Evolutionary conservation across 2,329 filamentous ascomycete species (phyloP).

Genomic region (Pseudogymnoascus sp.): DNA sequence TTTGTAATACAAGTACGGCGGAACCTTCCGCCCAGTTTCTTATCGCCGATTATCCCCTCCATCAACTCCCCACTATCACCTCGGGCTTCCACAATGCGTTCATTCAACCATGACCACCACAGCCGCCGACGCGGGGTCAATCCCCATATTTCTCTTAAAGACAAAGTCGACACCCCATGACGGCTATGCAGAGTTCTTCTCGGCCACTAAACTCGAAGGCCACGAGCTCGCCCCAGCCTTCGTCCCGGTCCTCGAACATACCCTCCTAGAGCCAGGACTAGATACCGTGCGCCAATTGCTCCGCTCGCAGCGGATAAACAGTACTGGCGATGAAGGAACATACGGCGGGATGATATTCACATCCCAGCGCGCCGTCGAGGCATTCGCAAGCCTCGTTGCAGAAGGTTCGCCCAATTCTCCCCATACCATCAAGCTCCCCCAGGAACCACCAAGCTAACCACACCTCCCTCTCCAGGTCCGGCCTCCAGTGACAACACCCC

Average conservation of each 20-base stretch:
- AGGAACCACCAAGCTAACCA: not conserved
- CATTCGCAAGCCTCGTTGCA: constrained; percentile 56
- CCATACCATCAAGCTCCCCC: not conserved
- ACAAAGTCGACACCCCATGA: constrained; percentile 66
- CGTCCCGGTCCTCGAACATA: constrained; percentile 69
- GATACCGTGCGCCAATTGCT: constrained; percentile 45
- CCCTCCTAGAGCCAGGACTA: constrained; percentile 53
- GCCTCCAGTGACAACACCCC: not conserved
- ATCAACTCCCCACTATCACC: not conserved
- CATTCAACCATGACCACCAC: constrained; percentile 14
- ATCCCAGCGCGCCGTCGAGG: constrained; percentile 75
- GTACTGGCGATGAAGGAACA: constrained; percentile 24
- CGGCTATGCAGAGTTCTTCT: constrained; percentile 63
- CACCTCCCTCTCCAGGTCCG: not conserved
- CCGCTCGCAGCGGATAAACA: constrained; percentile 33
- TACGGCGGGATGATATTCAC: constrained; percentile 81
- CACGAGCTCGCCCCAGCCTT: constrained; percentile 55
- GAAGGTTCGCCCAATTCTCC: constrained; percentile 27
- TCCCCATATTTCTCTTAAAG: constrained; percentile 66
- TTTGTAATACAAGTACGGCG: constrained; percentile 10
- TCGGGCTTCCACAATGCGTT: not conserved
- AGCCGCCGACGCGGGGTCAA: constrained; percentile 17
- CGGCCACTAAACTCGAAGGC: constrained; percentile 32
- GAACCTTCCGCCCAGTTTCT: constrained; percentile 12
- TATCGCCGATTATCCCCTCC: constrained; percentile 26